phyloP scores from a whole-genome alignment of 805 yeast genomes.

The Vanderwaltozyma yarrowii region DNA sequence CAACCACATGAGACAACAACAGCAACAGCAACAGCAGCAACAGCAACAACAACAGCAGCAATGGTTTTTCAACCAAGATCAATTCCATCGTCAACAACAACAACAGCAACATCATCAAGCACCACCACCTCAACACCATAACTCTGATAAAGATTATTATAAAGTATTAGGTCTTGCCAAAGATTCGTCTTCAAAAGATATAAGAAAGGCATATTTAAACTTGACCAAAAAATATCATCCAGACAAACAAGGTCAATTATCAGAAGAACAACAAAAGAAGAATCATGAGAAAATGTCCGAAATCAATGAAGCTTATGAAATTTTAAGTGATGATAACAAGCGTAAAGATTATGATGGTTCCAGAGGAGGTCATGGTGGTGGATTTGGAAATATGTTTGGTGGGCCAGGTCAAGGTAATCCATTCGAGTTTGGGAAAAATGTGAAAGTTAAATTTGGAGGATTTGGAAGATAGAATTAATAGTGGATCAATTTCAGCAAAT shows the following conservation, averaged over 20 bases:
- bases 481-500: no score
- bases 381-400: background rate
- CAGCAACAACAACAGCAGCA: slow-evolving; percentile 39
- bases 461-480: background rate
- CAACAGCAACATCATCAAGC: slow-evolving; percentile 28
- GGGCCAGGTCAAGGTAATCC: slow-evolving; percentile 7
- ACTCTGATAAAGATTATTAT: slow-evolving; percentile 58
- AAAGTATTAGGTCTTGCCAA: slow-evolving; percentile 59
- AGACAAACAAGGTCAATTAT: slow-evolving; percentile 65
- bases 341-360: slow-evolving; percentile 56
- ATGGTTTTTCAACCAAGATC: slow-evolving; percentile 27
- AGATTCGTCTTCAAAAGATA: slow-evolving; percentile 59
- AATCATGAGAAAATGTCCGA: slow-evolving; percentile 82
- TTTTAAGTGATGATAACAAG: slow-evolving; percentile 55
- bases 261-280: slow-evolving; percentile 50
- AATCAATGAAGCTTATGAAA: slow-evolving; percentile 88
- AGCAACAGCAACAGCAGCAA: slow-evolving; percentile 38
- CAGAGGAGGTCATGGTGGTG: slow-evolving; percentile 12
- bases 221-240: slow-evolving; percentile 82
- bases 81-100: slow-evolving; percentile 25
- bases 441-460: slow-evolving; percentile 3
- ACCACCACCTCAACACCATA: slow-evolving; percentile 8
- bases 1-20: slow-evolving; percentile 27
- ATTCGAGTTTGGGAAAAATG: slow-evolving; percentile 7
- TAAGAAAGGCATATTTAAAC: slow-evolving; percentile 72